phyloP scores from a whole-genome alignment of 768 basidiomycete genomes.

The Auriscalpium vulgare region DNA sequence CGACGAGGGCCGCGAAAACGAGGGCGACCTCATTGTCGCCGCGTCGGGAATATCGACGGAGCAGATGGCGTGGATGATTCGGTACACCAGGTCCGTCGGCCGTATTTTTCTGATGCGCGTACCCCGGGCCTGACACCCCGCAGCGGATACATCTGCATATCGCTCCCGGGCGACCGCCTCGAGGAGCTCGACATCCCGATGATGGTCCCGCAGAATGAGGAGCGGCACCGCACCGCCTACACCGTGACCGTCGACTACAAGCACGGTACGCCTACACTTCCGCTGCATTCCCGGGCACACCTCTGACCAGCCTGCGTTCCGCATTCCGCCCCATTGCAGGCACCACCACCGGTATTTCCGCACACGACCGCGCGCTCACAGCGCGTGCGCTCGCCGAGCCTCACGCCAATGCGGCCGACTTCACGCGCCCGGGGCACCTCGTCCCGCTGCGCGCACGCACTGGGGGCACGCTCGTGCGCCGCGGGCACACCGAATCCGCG shows the following conservation, averaged over 20 bases:
- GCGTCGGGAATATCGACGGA: constrained; percentile 81
- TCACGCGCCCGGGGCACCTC: constrained; percentile 91
- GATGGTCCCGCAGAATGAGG: constrained; percentile 91
- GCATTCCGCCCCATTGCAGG: constrained; percentile 33
- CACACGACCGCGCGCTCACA: constrained; percentile 87
- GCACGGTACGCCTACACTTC: constrained; percentile 46
- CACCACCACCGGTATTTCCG: constrained; percentile 94
- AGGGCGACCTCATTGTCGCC: constrained; percentile 92
- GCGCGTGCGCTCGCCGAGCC: constrained; percentile 73
- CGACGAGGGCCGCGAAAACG: constrained; percentile 92
- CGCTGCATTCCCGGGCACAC: neutral
- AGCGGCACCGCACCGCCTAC: constrained; percentile 89
- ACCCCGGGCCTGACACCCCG: neutral
- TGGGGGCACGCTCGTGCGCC: constrained; percentile 80
- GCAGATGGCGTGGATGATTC: constrained; percentile 99
- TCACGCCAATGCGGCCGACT: constrained; percentile 51
- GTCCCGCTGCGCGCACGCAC: constrained; percentile 83
- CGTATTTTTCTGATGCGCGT: neutral
- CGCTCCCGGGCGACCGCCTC: constrained; percentile 70
- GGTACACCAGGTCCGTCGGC: constrained; percentile 74
- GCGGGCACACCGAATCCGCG: constrained; percentile 89
- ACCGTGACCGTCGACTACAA: constrained; percentile 93
- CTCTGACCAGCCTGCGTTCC: neutral
- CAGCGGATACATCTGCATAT: constrained; percentile 92
- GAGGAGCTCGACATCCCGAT: constrained; percentile 77